Evolutionary conservation across 2,329 filamentous ascomycete genomes (phyloP), one percentile per base, ranked within the genome.

Genomic region (Aotearoamyces nothofagi): DNA sequence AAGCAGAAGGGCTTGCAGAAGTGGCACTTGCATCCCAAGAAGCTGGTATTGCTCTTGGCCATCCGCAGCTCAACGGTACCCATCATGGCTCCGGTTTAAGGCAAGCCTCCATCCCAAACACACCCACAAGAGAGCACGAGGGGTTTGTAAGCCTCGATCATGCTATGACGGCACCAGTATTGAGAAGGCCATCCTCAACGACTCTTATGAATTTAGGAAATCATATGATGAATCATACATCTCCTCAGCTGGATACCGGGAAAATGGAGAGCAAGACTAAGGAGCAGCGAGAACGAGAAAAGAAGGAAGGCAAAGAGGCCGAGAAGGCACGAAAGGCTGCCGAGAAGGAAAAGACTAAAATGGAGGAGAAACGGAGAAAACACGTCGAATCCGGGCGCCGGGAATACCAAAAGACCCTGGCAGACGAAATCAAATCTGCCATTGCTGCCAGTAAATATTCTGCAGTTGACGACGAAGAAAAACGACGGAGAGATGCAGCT

Each of bases 1-100:
- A 92, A 44, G 76, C 71, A 26, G 84, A 93, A 50, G 77, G 77
- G 8, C 54, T 63, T 15, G 52, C 38, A 33, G 45, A 74, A 64
- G 51, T 78, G 73, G 46, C 63, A 66, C 31, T 69, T 41, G 62
- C 63, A 31, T 63, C 60, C 39, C 56, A 69, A 45, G 62, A 65
- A 26, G 68, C 69, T n/a, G 64, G 62, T 29, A 47, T 69, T 13
- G 63, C 64, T 3, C 54, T 63, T 22, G 63, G 60, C 24, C 59
- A 61, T 28, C 33, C 44, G 46, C 57, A 40, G 27, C 33, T 41
- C 46, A 57, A 40, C 24, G 66, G 67, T 10, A 46, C 48, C 10
- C 39, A 46, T 35, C 30, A 43, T 30, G 32, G 47, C 24, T 51
- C 60, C 8, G 42, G 74, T 39, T 59, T 60, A 31, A 56, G 65